Conservation (phyloP, 805 yeast genomes). For the Candida sithepensis region DNA sequence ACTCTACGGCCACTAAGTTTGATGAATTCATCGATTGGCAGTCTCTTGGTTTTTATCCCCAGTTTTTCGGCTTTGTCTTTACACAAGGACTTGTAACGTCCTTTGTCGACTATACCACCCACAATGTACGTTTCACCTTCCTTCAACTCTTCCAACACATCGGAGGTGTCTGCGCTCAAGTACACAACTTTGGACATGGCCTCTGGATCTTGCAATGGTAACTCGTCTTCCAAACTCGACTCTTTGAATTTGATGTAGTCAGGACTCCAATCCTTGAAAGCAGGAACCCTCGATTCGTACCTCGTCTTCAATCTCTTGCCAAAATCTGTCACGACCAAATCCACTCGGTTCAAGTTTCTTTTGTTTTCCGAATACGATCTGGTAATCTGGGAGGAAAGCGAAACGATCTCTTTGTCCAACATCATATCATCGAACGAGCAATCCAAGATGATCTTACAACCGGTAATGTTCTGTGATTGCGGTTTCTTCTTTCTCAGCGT, state of each 20-base stretch:
- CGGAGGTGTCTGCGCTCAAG: conserved; percentile 83
- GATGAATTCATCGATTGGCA: conserved; percentile 86
- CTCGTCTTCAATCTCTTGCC: conserved; percentile 61
- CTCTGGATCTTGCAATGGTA: conserved; percentile 19
- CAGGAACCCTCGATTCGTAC: conserved; percentile 59
- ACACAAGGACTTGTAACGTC: conserved; percentile 80
- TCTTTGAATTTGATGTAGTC: conserved; percentile 48
- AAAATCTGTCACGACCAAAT: conserved; percentile 61
- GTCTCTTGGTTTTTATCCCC: conserved; percentile 67
- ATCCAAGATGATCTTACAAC: conserved; percentile 65
- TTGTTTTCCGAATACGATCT: conserved; percentile 79
- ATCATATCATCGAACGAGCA: conserved; percentile 89
- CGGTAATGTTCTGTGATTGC: conserved; percentile 46
- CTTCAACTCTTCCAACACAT: conserved; percentile 57
- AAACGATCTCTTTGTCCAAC: conserved; percentile 67
- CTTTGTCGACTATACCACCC: conserved; percentile 97
- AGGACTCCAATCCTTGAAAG: conserved; percentile 62
- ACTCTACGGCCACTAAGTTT: conserved; percentile 83
- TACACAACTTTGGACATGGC: conserved; percentile 49
- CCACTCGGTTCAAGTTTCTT: conserved; percentile 52
- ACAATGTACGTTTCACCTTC: conserved; percentile 75
- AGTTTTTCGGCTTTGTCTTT: conserved; percentile 71
- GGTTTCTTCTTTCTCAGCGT: conserved; percentile 31
- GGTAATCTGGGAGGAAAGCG: conserved; percentile 76
- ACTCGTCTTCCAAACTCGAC: conserved; percentile 32